Percentiles rank a stretch among this genome's conserved stretches.
Conservation (phyloP, 176 grass and related monocot species). For the Tillandsia leiboldiana region DNA sequence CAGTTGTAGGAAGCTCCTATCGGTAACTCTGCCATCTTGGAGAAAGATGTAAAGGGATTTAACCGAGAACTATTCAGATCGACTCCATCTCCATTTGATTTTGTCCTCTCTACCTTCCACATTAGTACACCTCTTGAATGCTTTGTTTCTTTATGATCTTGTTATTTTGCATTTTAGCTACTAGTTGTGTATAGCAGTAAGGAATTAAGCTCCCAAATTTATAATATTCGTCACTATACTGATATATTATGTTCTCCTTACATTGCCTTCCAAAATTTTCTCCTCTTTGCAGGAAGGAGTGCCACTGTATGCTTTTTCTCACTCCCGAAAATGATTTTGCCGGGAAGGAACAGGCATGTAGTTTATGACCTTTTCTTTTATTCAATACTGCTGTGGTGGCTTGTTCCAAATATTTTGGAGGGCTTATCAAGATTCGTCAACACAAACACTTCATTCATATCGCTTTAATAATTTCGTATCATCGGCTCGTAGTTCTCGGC, state of each 20-base stretch:
- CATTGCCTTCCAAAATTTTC: conserved; percentile 3
- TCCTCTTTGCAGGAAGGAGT: conserved; percentile 68
- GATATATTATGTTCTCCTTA: not conserved
- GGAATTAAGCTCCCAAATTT: not conserved
- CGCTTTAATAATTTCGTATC: not conserved
- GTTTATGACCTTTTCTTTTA: not conserved
- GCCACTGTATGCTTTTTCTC: conserved; percentile 98
- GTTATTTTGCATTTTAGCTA: too few relatives aligned
- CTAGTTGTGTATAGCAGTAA: too few relatives aligned
- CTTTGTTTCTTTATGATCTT: too few relatives aligned
- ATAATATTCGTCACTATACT: not conserved
- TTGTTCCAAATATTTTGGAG: conserved; percentile 6
- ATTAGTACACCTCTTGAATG: too few relatives aligned
- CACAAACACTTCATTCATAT: not conserved
- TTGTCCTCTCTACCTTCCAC: too few relatives aligned
- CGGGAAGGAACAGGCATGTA: conserved; percentile 67
- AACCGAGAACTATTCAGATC: too few relatives aligned
- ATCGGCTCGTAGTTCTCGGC: too few relatives aligned
- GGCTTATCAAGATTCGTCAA: not conserved
- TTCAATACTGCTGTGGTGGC: not conserved
- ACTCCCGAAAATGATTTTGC: conserved; percentile 92
- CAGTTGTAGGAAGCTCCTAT: too few relatives aligned
- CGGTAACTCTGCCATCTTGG: too few relatives aligned
- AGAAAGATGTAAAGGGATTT: too few relatives aligned
- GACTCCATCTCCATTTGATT: too few relatives aligned